Percentiles rank a stretch among this genome's conserved stretches.
phyloP scores from a whole-genome alignment of 495 filamentous ascomycete genomes.

The Aspergillus sclerotiicarbonarius region DNA sequence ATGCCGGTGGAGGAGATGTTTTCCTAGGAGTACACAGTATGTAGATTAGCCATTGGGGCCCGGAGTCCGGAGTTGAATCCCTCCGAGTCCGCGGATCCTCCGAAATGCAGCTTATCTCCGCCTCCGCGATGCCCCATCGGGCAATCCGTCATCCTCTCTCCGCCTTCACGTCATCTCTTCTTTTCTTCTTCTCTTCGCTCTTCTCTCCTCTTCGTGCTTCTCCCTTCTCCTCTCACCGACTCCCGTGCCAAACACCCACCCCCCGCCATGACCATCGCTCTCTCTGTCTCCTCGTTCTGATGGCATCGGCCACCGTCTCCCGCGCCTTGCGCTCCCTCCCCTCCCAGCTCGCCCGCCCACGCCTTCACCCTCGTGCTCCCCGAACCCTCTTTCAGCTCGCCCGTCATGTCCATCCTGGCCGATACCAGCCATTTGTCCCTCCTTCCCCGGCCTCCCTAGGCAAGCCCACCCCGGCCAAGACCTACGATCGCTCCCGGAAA shows the following conservation, averaged over 20 bases:
- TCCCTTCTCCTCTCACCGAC: not conserved
- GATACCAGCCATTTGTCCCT: conserved; percentile 72
- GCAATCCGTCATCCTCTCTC: conserved; percentile 4
- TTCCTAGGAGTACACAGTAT: conserved; percentile 10
- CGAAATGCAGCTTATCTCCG: conserved; percentile 7
- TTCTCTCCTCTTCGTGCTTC: conserved; percentile 1
- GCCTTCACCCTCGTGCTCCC: conserved; percentile 3
- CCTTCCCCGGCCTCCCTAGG: conserved; percentile 79
- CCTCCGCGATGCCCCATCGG: not conserved
- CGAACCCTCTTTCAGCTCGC: conserved; percentile 11
- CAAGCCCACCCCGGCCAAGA: conserved; percentile 62
- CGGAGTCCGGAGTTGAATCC: too few species aligned
- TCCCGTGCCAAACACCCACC: conserved; percentile 28
- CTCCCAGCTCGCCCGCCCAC: conserved; percentile 12
- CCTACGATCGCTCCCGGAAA: conserved; percentile 64
- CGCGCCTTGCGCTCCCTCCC: conserved; percentile 8
- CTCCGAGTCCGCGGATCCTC: too few species aligned
- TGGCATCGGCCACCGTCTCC: conserved; percentile 5
- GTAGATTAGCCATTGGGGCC: too few species aligned
- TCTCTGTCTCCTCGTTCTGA: conserved; percentile 11
- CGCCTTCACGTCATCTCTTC: conserved; percentile 4
- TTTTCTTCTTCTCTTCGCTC: conserved; percentile 3
- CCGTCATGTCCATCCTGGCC: conserved; percentile 30
- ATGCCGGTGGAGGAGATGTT: conserved; percentile 16
- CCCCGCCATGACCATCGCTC: conserved; percentile 27